Evolutionary conservation across 2,329 filamentous ascomycete genomes (phyloP), one percentile per base, ranked within the genome.

Genomic region (Helminthosporium solani): DNA sequence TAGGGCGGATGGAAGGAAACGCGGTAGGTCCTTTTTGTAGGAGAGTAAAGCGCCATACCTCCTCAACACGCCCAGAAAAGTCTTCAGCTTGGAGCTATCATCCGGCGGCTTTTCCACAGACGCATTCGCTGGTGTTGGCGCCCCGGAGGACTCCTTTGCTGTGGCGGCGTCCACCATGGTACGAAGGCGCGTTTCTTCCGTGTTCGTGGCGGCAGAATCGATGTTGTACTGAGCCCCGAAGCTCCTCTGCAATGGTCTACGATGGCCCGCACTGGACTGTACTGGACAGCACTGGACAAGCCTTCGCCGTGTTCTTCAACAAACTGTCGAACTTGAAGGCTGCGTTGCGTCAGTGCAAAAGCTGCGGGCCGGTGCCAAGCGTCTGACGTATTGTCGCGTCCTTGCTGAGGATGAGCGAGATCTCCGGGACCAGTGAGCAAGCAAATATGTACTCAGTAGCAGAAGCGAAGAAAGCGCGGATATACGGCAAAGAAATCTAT

Each of bases 31-130:
- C n/a, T n/a, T n/a, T n/a, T n/a, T n/a, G n/a, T n/a, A n/a, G n/a
- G n/a, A n/a, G n/a, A n/a, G n/a, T n/a, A n/a, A 25, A 25, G 23
- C 9, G 9, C 9, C 23, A 5, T 79, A 95, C 90, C 88, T 95
- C 73, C 86, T 86, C 65, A 97, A 74, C 58, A 96, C 95, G 43
- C 85, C 83, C 51, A 96, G 72, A 65, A 97, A 95, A 1, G 89
- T 95, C 73, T 84, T 87, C 64, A 97, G 77, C 78, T 96, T 96
- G 56, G 88, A 92, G 56, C 83, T 84, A 48, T 97, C 91, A 74
- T 88, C 90, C 56, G 79, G 78, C 14, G 75, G 70, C 70, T 84
- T 83, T 64, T 84, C 81, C 1, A 53, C 61, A 14, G 61, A 54
- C 9, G 61, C 61, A 49, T 58, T 63, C 20, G 60, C 57, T 15